A percentile compares a stretch with the other conserved stretches of the same genome.
Evolutionary conservation across 2,329 filamentous ascomycete species (phyloP).

Genomic region (Botrytis fabae): DNA sequence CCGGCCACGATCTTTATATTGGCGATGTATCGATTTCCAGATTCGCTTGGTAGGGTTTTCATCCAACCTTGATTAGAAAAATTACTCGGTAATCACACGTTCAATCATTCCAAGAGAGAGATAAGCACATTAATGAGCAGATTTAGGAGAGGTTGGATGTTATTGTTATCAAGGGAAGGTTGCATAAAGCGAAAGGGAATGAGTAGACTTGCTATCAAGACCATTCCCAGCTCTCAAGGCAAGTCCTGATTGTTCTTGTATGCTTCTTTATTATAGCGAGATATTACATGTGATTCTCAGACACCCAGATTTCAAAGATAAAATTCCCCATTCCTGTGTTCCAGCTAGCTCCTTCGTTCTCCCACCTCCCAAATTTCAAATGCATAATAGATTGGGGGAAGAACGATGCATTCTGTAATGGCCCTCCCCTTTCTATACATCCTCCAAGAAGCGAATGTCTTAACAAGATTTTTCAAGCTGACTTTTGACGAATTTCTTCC

Average conservation of each 20-base stretch:
- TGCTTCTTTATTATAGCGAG: too few relatives aligned
- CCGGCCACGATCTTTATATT: background rate
- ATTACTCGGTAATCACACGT: background rate
- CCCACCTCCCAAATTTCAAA: too few relatives aligned
- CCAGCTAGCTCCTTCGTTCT: too few relatives aligned
- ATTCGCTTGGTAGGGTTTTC: background rate
- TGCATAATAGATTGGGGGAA: too few relatives aligned
- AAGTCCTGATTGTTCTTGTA: too few relatives aligned
- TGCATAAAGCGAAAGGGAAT: background rate
- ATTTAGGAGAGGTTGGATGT: conserved; percentile 39
- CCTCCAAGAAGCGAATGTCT: background rate
- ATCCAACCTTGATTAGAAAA: background rate
- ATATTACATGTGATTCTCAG: too few relatives aligned
- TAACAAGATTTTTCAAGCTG: background rate
- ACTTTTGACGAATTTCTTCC: background rate
- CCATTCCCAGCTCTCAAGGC: too few relatives aligned
- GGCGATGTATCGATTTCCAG: background rate
- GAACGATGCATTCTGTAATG: background rate
- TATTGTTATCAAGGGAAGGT: background rate
- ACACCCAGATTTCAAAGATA: too few relatives aligned
- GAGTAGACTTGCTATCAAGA: background rate
- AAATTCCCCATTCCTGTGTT: too few relatives aligned
- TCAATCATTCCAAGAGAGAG: conserved; percentile 21
- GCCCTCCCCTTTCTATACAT: too few relatives aligned
- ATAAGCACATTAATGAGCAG: conserved; percentile 51